Evolutionary conservation across 345 rosid genomes (phyloP).

Genomic region (Salix udensis): DNA sequence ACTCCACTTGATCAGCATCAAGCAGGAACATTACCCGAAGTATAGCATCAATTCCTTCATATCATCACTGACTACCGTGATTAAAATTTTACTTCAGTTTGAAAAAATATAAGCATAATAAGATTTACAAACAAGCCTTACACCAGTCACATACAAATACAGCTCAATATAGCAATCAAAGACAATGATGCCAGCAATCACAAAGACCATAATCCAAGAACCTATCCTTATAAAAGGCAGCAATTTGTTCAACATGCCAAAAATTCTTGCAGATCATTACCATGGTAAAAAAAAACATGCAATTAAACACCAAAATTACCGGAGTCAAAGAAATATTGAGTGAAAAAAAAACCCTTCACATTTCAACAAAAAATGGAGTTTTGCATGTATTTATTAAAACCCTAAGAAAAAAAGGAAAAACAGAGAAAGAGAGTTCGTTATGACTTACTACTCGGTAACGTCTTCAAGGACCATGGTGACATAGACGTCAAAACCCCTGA

Average conservation of each 20-base stretch:
- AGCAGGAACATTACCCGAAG: neutral
- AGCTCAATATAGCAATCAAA: neutral
- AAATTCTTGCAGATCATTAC: no score
- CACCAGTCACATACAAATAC: neutral
- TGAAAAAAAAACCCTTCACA: neutral
- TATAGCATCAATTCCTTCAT: neutral
- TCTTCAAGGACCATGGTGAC: conserved; percentile 81
- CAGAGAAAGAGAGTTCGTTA: neutral
- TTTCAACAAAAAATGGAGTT: neutral
- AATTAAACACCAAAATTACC: neutral
- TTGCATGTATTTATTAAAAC: neutral
- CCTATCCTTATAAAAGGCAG: neutral
- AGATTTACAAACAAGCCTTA: neutral
- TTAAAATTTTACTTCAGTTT: neutral
- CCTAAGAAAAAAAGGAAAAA: neutral
- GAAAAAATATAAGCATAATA: neutral
- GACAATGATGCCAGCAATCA: neutral
- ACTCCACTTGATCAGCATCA: neutral
- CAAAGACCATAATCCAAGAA: neutral
- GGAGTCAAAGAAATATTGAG: neutral
- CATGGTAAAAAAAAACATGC: neutral
- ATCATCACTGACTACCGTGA: neutral
- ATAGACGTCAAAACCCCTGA: conserved; percentile 74
- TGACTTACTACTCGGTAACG: conserved; percentile 61
- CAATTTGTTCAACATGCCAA: neutral